Evolutionary conservation across 805 yeast species (phyloP), one percentile per base, ranked within the genome.

Genomic region (Candida montana): DNA sequence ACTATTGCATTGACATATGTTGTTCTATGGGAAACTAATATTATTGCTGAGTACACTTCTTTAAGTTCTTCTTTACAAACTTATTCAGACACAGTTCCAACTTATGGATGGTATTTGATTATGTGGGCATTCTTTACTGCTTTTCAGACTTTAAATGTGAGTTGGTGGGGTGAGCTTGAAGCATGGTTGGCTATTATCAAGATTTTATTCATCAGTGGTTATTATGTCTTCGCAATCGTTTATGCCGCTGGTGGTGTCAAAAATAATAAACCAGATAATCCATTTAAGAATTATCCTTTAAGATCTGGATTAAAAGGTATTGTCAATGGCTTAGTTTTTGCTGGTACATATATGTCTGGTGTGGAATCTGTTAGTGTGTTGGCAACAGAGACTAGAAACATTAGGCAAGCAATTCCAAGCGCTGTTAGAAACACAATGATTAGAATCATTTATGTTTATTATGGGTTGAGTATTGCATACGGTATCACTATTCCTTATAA

Each of bases 311-410:
- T 75, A 57, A 74, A 71, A 48, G 74, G 79, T 39, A 69, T 79
- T 33, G 83, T 77, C 0, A 69, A 68, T 42, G 80, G 87, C 7
- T 68, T 83, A 51, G 74, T 83, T 47, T 75, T 75, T 44, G 86
- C 90, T 19, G 83, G 84, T 26, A 81, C 81, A 62, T 82, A 87
- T 28, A 81, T 75, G 59, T 88, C 82, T 59, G 90, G 90, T 60
- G 79, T 83, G 41, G 93, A 83, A 60, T 71, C 81, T 59, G 79
- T 81, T 24, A 87, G 87, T 56, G 69, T 83, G 33, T 70, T 85
- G n/a, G 83, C 85, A 15, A 85, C 88, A 55, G 93, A 83, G 64
- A 71, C 83, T 29, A 69, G 72, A 28, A 79, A 79, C 58, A 87
- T 89, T 40, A 69, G 81, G 59, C 80, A 77, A 52, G 63, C 85